Evolutionary conservation across 1,284 basidiomycete genomes (phyloP), one percentile per base, ranked within the genome.

Genomic region (Cystobasidium slooffiae): DNA sequence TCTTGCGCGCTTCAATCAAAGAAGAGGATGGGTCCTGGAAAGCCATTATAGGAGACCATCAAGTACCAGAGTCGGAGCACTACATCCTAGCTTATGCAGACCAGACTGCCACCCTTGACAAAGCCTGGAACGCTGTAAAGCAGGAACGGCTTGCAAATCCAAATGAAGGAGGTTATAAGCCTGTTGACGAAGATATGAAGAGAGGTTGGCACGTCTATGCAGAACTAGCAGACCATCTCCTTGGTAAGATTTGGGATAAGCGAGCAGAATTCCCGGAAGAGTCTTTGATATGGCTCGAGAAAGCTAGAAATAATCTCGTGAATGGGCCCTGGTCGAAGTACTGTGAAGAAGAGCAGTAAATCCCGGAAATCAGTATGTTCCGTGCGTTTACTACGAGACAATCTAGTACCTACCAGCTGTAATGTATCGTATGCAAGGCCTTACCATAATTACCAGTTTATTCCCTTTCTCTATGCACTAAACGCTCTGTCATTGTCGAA

Each of bases 231-330:
- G 22, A 24, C 22, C 10, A 24, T 22, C 6, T 55, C 6, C 16
- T 31, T 20, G 18, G 12, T 6, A 31, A 10, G 6, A 24, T 55
- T 5, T 55, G 53, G 53, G 53, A 22, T 31, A 31, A 20, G 12
- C 6, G 53, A 7, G 53, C 4, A 9, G 37, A 52, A 4, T 52
- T 43, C 44, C 51, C 20, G 22, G 18, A 63, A 37, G 14, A 47
- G 12, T 39, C 65, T n/a, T n/a, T 22, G n/a, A n/a, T 67, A n/a
- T 52, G 41, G 51, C 46, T 52, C 4, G 31, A 47, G 65, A 7
- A 8, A 9, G 49, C 46, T 22, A 22, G 47, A 16, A 7, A 53
- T 37, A 58, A 43, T 66, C 10, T 44, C 22, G 44, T 20, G 41
- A 47, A 51, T 39, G 46, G 58, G 16, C 18, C 55, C n/a, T 44